Evolutionary conservation across 768 basidiomycete genomes (phyloP), one percentile per base, ranked within the genome.

Genomic region (Lentinula guzmanii): DNA sequence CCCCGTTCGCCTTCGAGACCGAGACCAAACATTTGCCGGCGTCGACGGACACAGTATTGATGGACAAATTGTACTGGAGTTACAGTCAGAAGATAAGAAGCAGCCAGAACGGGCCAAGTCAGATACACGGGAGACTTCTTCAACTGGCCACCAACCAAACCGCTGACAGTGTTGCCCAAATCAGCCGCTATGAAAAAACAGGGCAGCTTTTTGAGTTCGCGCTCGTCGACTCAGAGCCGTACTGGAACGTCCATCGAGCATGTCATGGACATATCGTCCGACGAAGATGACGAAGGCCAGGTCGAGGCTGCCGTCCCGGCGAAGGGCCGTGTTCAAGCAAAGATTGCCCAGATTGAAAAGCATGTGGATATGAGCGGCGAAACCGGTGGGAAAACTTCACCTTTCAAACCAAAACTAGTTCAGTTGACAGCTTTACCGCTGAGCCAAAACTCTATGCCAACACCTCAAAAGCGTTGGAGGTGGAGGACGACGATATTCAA

Each of bases 201-300:
- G 65, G 61, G 33, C 15, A 62, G 35, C 42, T 59, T 34, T 39
- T 35, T 59, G 48, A 51, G 8, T 11, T 59, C 58, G 9, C 58
- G 48, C 5, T 24, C 45, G 15, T 46, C 58, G 24, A 50, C 13
- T 8, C 55, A 48, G 37, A 46, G 45, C 8, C 58, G 58, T 18
- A 37, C 34, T 15, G 37, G 54, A 16, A 41, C 11, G 10, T 16
- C 54, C 10, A 42, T 45, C 37, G 58, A 59, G 63, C 73, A 73
- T 63, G 75, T 79, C 15, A 75, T 79, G 28, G 76, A 79, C 54
- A 73, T 80, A 15, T 77, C 76, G 6, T 75, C 75, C 7, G 77
- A 77, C 42, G 76, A 77, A 37, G 74, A 76, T n/a, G 70, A 68
- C 31, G 68, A 65, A 9, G 62, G 64, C 10, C 64, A 67, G n/a